Conservation (phyloP, 176 grass and related monocot species). For the Neostapfia colusana region DNA sequence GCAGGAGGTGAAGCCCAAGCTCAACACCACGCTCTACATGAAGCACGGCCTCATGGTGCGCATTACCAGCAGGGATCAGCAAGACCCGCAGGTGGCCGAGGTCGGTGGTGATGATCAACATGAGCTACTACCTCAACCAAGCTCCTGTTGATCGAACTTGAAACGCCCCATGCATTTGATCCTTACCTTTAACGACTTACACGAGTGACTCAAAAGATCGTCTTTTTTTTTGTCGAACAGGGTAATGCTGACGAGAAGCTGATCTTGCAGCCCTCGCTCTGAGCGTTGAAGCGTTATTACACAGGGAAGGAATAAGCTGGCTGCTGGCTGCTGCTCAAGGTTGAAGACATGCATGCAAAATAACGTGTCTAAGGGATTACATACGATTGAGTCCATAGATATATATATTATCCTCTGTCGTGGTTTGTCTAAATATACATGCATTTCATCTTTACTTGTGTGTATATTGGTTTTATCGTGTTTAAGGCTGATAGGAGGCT, state of each 20-base stretch:
- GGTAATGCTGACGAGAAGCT: not conserved
- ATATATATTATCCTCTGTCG: not conserved
- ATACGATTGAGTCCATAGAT: not conserved
- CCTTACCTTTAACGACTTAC: not conserved
- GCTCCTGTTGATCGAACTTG: not conserved
- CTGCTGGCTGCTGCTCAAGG: not conserved
- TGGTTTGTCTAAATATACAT: not conserved
- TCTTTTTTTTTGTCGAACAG: constrained; percentile 24
- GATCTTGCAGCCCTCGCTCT: not conserved
- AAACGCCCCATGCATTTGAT: not conserved
- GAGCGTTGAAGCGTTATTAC: not conserved
- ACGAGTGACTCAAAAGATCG: not conserved
- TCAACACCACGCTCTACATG: constrained; percentile 86
- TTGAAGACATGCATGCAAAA: not conserved
- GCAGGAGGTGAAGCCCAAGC: constrained; percentile 70
- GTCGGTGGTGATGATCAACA: not conserved
- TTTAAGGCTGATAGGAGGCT: too few relatives aligned
- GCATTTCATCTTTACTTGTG: not conserved
- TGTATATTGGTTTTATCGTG: not conserved
- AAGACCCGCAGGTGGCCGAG: not conserved
- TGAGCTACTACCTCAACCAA: not conserved
- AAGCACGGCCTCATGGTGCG: constrained; percentile 66
- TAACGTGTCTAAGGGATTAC: not conserved
- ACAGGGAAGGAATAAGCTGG: not conserved
- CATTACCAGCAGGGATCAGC: constrained; percentile 44